These are phyloP conservation scores for Cryptococcus hybrid DNA, from an alignment of 1,284 basidiomycete species.

Conservation along the genomic window DNA sequence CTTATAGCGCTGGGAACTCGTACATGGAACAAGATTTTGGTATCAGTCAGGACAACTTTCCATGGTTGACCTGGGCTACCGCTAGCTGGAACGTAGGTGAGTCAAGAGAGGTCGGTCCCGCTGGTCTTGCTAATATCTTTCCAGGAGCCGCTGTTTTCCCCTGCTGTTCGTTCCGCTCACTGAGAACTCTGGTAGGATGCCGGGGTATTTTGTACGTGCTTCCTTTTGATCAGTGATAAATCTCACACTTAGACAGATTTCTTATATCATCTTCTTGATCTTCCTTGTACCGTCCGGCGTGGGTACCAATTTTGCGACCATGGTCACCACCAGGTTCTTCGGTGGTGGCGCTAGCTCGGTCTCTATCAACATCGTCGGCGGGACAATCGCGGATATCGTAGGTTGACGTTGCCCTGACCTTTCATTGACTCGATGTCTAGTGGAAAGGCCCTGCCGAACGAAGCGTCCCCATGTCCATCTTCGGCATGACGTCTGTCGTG, in stretches of 20 bases:
- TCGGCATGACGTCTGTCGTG: slow-evolving; percentile 13
- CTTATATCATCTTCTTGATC: slow-evolving; percentile 13
- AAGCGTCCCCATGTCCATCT: slow-evolving; percentile 11
- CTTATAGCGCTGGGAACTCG: slow-evolving; percentile 10
- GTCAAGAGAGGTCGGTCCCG: background rate
- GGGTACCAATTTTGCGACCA: slow-evolving; percentile 10
- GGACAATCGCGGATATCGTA: slow-evolving; percentile 9
- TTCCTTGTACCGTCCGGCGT: slow-evolving; percentile 13
- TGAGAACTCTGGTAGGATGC: slow-evolving; percentile 14
- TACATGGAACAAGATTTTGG: slow-evolving; percentile 12
- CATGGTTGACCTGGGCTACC: slow-evolving; percentile 10
- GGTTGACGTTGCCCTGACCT: background rate
- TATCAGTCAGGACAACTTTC: slow-evolving; percentile 9
- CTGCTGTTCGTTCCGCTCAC: slow-evolving; percentile 13
- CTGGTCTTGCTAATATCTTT: background rate
- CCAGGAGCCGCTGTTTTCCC: slow-evolving; percentile 6
- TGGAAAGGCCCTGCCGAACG: slow-evolving; percentile 4
- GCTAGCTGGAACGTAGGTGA: slow-evolving; percentile 14
- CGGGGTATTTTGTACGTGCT: slow-evolving; percentile 14
- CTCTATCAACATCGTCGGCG: slow-evolving; percentile 12
- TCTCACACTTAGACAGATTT: slow-evolving; percentile 2
- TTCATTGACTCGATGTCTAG: background rate
- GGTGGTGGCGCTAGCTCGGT: slow-evolving; percentile 13
- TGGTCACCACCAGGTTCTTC: slow-evolving; percentile 12
- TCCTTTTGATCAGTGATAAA: background rate